These are phyloP conservation scores for Dichotomopilus funicola DNA, from an alignment of 2,329 filamentous ascomycete genomes.

Conservation along the genomic window DNA sequence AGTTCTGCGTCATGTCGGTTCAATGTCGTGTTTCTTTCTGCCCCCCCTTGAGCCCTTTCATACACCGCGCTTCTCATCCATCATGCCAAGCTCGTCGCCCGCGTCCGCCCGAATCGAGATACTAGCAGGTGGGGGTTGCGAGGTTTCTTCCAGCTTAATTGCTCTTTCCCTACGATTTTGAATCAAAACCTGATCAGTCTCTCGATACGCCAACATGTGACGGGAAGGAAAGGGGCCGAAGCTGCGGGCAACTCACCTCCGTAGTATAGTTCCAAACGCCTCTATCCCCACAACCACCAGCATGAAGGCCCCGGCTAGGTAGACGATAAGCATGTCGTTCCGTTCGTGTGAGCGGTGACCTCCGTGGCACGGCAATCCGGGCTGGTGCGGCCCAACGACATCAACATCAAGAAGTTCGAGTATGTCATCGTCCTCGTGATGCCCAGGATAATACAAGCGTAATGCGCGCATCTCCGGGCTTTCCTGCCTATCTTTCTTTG, in stretches of 20 bases:
- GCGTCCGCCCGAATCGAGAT: neutral
- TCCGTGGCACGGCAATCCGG: constrained; percentile 19
- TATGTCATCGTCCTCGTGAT: neutral
- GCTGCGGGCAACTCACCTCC: constrained; percentile 20
- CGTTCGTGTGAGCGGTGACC: constrained; percentile 19
- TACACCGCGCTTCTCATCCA: neutral
- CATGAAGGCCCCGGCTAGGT: constrained; percentile 27
- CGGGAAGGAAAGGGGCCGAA: too few species aligned
- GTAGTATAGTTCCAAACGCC: constrained; percentile 18
- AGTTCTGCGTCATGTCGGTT: neutral
- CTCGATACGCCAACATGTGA: neutral
- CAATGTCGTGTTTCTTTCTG: neutral
- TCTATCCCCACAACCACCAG: constrained; percentile 28
- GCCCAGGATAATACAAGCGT: neutral
- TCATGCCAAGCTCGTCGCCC: neutral
- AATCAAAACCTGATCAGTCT: neutral
- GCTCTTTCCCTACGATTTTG: constrained; percentile 6
- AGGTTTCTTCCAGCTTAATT: constrained; percentile 16
- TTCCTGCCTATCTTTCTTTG: neutral
- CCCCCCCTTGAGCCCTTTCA: neutral
- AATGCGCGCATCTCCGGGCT: neutral
- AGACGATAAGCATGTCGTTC: constrained; percentile 28
- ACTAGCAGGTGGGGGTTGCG: neutral
- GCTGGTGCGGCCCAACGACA: neutral
- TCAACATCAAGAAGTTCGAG: constrained; percentile 6